Conservation (phyloP, 305 asterid genomes). For the Fraxinus baroniana region DNA sequence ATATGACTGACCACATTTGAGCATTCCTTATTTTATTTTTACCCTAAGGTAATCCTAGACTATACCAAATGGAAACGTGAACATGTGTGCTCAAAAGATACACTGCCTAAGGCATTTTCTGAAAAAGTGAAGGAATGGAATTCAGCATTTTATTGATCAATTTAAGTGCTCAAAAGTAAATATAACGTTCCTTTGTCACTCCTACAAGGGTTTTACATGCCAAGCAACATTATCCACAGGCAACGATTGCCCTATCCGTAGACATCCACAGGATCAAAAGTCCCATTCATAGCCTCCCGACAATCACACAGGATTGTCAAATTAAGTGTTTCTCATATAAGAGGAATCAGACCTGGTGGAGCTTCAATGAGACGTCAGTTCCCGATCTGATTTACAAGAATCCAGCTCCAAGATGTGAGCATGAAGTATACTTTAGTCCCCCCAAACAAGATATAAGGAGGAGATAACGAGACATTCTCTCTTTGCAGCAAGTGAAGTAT, state of each 20-base stretch:
- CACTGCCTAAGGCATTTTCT: background rate
- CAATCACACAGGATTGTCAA: constrained; percentile 2
- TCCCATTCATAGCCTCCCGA: background rate
- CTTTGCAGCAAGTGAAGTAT: constrained; percentile 6
- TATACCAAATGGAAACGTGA: background rate
- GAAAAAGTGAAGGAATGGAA: background rate
- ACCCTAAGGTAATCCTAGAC: background rate
- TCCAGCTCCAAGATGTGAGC: constrained; percentile 10
- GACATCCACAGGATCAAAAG: background rate
- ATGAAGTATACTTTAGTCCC: background rate
- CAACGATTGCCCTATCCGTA: background rate
- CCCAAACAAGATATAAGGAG: background rate
- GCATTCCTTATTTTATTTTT: background rate
- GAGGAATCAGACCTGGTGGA: constrained; percentile 23
- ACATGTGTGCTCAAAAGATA: background rate
- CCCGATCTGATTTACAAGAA: background rate
- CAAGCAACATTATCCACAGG: background rate
- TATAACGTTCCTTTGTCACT: background rate
- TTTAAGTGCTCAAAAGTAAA: constrained; percentile 10
- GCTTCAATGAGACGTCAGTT: background rate
- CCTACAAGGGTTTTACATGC: background rate
- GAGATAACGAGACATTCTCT: background rate
- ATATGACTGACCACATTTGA: background rate
- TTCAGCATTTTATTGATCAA: constrained; percentile 12
- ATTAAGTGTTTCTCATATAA: background rate